Evolutionary conservation across 768 basidiomycete genomes (phyloP), one percentile per base, ranked within the genome.

Genomic region (Strobilomyces confusus): DNA sequence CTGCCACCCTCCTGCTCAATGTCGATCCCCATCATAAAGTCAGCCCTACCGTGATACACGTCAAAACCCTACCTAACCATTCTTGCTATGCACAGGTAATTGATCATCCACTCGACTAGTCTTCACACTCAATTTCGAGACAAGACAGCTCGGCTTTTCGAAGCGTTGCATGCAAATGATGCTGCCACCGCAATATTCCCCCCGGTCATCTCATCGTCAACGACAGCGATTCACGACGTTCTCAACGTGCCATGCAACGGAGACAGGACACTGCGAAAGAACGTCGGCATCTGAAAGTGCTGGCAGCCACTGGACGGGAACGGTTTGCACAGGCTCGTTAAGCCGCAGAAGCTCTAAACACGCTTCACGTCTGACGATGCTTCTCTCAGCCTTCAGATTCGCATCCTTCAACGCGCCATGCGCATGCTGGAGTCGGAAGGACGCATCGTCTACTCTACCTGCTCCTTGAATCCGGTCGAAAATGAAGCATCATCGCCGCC

Each of bases 231-330:
- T 81, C 87, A 71, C 95, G 92, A 67, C 86, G 97, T 34, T 89
- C 94, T 2, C 94, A 98, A 98, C 67, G 97, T 99, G 9, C 97
- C 97, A 9, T 99, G 97, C 66, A 94, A 91, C 62, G 97, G 97
- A 5, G 97, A 99, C 67, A 95, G 95, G 0, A 99, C 97, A 0
- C 69, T 98, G 52, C 74, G 97, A 57, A 99, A 99, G 77, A 99
- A 99, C 66, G 68, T 89, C 14, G 89, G 86, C 1, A 97, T 99
- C 37, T 99, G 97, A 97, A 89, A 87, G 67, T 78, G 79, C 38
- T 99, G 95, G 95, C 82, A 82, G 41, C 81, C 87, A 13, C 81
- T 83, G 68, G 92, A 95, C 19, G 95, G 89, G 11, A 94, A 95
- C 65, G 92, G 92, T 4, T 69, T 99, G 55, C 97, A 99, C 65